Base-by-base conservation (phyloP, 805 yeast genomes). In the Saccharomycopsis schoenii region DNA sequence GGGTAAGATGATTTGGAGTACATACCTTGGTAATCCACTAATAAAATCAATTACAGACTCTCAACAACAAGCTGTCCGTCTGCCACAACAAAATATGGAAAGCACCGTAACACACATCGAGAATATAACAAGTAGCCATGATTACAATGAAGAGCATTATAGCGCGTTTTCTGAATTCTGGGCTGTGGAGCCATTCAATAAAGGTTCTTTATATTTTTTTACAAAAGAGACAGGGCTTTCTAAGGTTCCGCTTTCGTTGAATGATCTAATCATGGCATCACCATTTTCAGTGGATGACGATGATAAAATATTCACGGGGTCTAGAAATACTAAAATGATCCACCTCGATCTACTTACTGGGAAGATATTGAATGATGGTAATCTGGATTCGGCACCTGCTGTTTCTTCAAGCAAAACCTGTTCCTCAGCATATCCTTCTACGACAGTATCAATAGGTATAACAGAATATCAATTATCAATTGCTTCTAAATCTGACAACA, bases 141-240 rank as follows among this genome's bases (percentile, higher is more conserved):
- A 5, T n/a, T 1, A 14, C 40, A 54, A 50, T 59, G 17, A 41
- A n/a, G 34, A 24, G 11, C 58, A 50, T 36, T 39, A 63, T 6
- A 47, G 12, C 34, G 25, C 34, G 4, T 21, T 24, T 21, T 70
- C 71, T 2, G 75, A 76, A 21, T 81, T 86, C 0, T 88, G 97
- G 93, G 85, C 93, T 58, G 93, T 94, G 0, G 99, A 94, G 67
- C 98, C 98, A 0, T 81, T 80, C 65, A 85, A 84, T 4, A 96
- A 88, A 61, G 99, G 99, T 0, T 76, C 85, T 0, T 76, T 94
- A 2, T 92, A 85, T 71, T 89, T 84, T 69, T 93, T 93, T 72
- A 84, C 88, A 15, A 83, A 84, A 17, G 82, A 81, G 40, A 70
- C 71, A 47, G 98, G 98, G 0, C 72, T 94, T 25, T 89, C 88